phyloP scores from a whole-genome alignment of 305 asterid species.

The Fraxinus sp. region DNA sequence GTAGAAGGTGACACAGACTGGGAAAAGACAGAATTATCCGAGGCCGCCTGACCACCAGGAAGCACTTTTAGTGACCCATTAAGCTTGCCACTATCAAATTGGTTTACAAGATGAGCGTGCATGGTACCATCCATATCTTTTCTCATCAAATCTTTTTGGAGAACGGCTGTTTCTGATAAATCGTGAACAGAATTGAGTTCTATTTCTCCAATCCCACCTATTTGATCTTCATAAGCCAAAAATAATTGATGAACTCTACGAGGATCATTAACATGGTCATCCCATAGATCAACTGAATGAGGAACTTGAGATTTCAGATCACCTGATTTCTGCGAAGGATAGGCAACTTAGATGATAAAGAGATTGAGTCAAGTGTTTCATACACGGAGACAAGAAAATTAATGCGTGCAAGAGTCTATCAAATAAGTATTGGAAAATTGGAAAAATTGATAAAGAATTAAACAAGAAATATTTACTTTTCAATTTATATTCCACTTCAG shows the following conservation, averaged over 20 bases:
- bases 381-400: not conserved
- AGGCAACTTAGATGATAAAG: not conserved
- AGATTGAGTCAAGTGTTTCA: not conserved
- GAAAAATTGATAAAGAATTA: not conserved
- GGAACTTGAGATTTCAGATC: slow-evolving; percentile 45
- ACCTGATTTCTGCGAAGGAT: slow-evolving; percentile 61
- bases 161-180: slow-evolving; percentile 38
- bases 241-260: slow-evolving; percentile 39
- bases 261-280: slow-evolving; percentile 40
- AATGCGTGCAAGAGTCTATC: not conserved
- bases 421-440: not conserved
- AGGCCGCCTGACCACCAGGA: slow-evolving; percentile 47
- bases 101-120: slow-evolving; percentile 38
- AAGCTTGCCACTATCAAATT: slow-evolving; percentile 37
- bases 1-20: slow-evolving; percentile 60
- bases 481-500: not conserved
- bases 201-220: slow-evolving; percentile 40
- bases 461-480: not conserved
- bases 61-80: slow-evolving; percentile 50
- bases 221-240: slow-evolving; percentile 45
- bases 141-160: slow-evolving; percentile 41
- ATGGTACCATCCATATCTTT: slow-evolving; percentile 40
- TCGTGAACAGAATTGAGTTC: slow-evolving; percentile 43
- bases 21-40: slow-evolving; percentile 49
- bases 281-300: slow-evolving; percentile 47